These are phyloP conservation scores for Galerina sulciceps DNA, from an alignment of 768 basidiomycete species.

Conservation along the genomic window DNA sequence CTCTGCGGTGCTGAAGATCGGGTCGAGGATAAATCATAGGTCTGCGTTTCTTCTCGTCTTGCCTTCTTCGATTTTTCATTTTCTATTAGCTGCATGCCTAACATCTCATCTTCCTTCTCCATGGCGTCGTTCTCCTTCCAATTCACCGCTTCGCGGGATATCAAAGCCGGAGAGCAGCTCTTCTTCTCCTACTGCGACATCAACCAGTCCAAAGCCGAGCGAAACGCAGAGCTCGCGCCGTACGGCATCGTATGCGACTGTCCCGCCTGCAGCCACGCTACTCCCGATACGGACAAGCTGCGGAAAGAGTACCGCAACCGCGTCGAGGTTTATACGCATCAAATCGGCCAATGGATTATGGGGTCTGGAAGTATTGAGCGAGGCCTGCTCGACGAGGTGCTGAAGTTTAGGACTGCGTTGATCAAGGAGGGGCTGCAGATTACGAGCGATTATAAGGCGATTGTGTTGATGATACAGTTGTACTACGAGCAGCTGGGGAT, in stretches of 20 bases:
- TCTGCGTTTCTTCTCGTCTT: neutral
- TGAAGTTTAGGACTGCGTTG: neutral
- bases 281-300: constrained; percentile 24
- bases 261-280: constrained; percentile 25
- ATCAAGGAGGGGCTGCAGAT: neutral
- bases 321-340: neutral
- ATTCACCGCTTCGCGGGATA: constrained; percentile 27
- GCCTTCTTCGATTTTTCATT: neutral
- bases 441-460: neutral
- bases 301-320: constrained; percentile 16
- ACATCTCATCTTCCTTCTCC: constrained; percentile 29
- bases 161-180: constrained; percentile 35
- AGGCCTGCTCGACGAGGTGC: neutral
- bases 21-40: constrained; percentile 32
- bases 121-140: constrained; percentile 33
- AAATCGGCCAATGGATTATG: too few species aligned
- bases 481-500: neutral
- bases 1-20: constrained; percentile 17
- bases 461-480: neutral
- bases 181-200: constrained; percentile 30
- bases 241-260: constrained; percentile 34
- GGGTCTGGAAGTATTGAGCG: too few species aligned
- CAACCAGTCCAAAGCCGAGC: constrained; percentile 20
- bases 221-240: constrained; percentile 27
- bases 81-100: constrained; percentile 28